These are phyloP conservation scores for Puccinellia tenuiflora DNA, from an alignment of 176 grass and related monocot species.

Conservation along the genomic window DNA sequence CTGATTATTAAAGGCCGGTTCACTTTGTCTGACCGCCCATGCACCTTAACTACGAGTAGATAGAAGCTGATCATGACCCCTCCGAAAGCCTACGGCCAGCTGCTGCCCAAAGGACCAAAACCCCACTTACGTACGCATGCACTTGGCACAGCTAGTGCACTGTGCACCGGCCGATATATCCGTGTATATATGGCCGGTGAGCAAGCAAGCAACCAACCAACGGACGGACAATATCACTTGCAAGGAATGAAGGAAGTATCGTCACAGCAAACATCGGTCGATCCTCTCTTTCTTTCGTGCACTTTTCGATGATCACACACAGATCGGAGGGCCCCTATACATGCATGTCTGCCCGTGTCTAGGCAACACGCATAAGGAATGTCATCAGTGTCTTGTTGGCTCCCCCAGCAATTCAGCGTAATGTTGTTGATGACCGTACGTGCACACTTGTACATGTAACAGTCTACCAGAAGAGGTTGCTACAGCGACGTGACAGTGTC, in stretches of 20 bases:
- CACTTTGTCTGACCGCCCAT: background rate
- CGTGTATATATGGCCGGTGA: background rate
- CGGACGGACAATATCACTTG: too few relatives aligned
- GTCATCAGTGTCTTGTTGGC: background rate
- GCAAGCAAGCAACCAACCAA: slow-evolving; percentile 23
- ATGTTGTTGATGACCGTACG: background rate
- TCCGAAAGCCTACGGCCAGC: background rate
- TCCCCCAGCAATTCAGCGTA: background rate
- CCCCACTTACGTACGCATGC: background rate
- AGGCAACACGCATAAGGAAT: background rate
- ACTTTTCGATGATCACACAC: background rate
- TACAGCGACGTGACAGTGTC: too few relatives aligned
- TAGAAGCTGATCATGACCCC: background rate
- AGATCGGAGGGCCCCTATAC: too few relatives aligned
- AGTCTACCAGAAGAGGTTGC: background rate
- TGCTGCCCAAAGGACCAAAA: background rate
- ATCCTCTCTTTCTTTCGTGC: background rate
- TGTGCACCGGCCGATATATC: background rate
- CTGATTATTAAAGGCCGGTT: background rate
- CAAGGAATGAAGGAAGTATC: background rate
- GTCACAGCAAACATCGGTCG: background rate
- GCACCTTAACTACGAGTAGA: background rate
- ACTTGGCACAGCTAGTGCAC: background rate
- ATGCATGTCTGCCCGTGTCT: background rate
- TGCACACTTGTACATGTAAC: background rate